Evolutionary conservation across 1,284 basidiomycete species (phyloP).

Genomic region (Ceratobasidium papillatum): DNA sequence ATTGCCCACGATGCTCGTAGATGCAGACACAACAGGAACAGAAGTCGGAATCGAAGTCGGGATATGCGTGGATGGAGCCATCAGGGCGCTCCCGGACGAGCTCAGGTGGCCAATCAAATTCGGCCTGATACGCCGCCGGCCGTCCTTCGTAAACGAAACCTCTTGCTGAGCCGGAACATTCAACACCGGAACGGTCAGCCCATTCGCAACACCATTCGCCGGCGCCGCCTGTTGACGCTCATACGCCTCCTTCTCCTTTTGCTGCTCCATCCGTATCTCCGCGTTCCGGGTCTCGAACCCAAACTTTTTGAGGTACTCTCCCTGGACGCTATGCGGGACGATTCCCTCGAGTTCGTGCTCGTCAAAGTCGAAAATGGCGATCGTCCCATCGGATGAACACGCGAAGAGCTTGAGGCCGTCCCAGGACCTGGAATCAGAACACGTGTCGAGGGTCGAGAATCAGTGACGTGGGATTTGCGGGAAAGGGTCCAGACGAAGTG

Average conservation of each 20-base stretch:
- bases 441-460: conserved; percentile 29
- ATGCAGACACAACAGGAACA: conserved; percentile 11
- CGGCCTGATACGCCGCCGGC: conserved; percentile 33
- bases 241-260: conserved; percentile 19
- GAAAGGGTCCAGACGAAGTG: background rate
- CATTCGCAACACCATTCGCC: conserved; percentile 1
- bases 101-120: conserved; percentile 37
- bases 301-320: conserved; percentile 81
- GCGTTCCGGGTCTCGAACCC: conserved; percentile 59
- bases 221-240: conserved; percentile 9
- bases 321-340: conserved; percentile 75
- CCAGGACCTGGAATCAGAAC: conserved; percentile 70
- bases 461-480: background rate
- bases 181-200: background rate
- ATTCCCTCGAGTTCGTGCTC: conserved; percentile 84
- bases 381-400: conserved; percentile 94
- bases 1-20: conserved; percentile 12
- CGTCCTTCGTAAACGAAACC: conserved; percentile 34
- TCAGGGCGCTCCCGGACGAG: conserved; percentile 10
- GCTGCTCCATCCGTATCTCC: conserved; percentile 34
- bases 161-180: conserved; percentile 35
- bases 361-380: conserved; percentile 87
- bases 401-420: conserved; percentile 94
- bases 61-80: conserved; percentile 1
- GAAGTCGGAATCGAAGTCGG: conserved; percentile 8